Conservation (phyloP, 1,284 basidiomycete genomes). For the Psilocybe mexicana region DNA sequence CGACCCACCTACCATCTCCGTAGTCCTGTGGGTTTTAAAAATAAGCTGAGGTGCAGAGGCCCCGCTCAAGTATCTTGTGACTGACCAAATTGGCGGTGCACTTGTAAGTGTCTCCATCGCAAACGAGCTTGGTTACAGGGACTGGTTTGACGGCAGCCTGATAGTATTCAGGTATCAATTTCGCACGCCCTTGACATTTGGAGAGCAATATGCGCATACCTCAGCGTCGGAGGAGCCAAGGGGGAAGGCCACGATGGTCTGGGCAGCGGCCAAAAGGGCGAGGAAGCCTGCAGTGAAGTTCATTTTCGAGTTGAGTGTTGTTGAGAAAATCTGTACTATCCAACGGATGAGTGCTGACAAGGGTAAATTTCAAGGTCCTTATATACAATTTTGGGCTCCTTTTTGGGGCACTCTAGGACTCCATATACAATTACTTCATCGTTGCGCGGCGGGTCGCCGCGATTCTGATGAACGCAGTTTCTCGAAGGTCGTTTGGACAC, state of each 20-base stretch:
- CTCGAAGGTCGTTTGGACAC: too few species aligned
- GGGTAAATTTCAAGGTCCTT: neutral
- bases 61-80: neutral
- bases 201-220: neutral
- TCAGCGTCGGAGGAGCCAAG: neutral
- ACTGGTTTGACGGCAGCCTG: neutral
- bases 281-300: conserved; percentile 5
- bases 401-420: too few species aligned
- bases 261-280: conserved; percentile 5
- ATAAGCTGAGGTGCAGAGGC: neutral
- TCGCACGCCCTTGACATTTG: neutral
- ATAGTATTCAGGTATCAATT: neutral
- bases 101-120: conserved; percentile 9
- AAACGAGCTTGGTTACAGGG: conserved; percentile 7
- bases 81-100: conserved; percentile 8
- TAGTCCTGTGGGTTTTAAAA: neutral
- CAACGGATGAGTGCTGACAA: neutral
- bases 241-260: neutral
- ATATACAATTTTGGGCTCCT: neutral
- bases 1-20: conserved; percentile 7
- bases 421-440: too few species aligned
- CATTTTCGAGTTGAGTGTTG: neutral
- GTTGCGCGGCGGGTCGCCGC: too few species aligned
- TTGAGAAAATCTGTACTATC: neutral
- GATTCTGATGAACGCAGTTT: too few species aligned